Evolutionary conservation across 257 asterid genomes (phyloP), one percentile per base, ranked within the genome.

Genomic region (Solanum neorickii): DNA sequence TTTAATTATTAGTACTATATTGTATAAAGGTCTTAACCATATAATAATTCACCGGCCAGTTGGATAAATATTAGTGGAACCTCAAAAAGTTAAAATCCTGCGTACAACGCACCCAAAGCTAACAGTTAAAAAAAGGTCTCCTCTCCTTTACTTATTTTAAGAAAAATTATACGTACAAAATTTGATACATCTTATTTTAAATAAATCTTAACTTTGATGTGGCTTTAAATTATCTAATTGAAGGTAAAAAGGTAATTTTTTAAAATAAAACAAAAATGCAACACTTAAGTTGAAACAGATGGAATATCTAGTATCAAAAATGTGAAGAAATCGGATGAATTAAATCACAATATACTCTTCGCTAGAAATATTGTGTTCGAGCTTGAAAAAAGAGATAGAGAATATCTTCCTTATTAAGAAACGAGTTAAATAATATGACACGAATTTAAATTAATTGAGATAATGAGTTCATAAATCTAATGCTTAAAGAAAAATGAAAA

Each of bases 41-140:
- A 56, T 33, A 41, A 82, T 27, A 66, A 49, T 23, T 35, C 92
- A 88, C 91, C 91, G 91, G 42, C 92, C 91, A 87, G 37, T n/a
- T 73, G 82, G 41, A 23, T 39, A 31, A 20, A 10, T 83, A 16
- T 21, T 12, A 15, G 5, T 60, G 77, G 82, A 77, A 25, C 87
- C 25, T 75, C 11, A 11, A 6, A 56, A 87, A 69, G 83, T 9
- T 8, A 23, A 86, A 86, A 83, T 39, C 86, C 85, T 85, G 44
- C 70, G 70, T 65, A 11, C 29, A 1, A 82, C 47, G 91, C 65
- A 85, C 74, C 88, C 27, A 87, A 82, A 39, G 66, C 60, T 25
- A 73, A 35, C 46, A 29, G 12, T 41, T 5, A 20, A 44, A 49
- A 52, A 23, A 78, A 25, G 18, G 13, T 59, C 66, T 56, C 65